Conservation (phyloP, 495 filamentous ascomycete genomes). For the Podospora comata region DNA sequence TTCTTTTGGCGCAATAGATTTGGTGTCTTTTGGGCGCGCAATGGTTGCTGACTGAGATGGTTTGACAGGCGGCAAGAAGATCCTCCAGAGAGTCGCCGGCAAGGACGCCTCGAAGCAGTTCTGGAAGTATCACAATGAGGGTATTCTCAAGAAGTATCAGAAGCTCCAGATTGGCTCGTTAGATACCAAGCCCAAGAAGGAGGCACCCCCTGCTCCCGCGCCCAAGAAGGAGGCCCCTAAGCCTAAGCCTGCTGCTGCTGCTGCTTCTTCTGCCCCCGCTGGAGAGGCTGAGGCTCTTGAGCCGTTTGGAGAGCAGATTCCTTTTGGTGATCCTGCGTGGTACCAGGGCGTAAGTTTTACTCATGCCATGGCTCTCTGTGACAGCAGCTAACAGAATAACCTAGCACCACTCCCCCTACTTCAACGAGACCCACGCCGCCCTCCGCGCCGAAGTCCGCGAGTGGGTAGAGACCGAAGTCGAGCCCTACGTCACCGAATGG, state of each 20-base stretch:
- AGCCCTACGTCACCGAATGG: slow-evolving; percentile 93
- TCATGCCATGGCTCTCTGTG: neutral
- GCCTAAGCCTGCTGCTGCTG: slow-evolving; percentile 51
- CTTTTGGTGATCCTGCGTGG: slow-evolving; percentile 90
- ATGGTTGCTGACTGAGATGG: slow-evolving; percentile 16
- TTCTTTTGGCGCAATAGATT: neutral
- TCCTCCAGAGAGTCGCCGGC: slow-evolving; percentile 86
- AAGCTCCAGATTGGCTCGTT: slow-evolving; percentile 85
- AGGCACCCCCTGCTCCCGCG: slow-evolving; percentile 51
- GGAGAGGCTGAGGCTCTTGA: slow-evolving; percentile 70
- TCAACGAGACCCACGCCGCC: slow-evolving; percentile 86
- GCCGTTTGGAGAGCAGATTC: slow-evolving; percentile 79
- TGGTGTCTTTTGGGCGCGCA: neutral
- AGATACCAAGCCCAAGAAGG: slow-evolving; percentile 72
- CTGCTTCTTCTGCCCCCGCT: slow-evolving; percentile 47
- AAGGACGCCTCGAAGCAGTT: slow-evolving; percentile 98
- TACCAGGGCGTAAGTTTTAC: slow-evolving; percentile 79
- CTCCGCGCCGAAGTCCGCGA: slow-evolving; percentile 84
- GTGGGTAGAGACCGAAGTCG: slow-evolving; percentile 88
- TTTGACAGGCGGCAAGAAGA: slow-evolving; percentile 85
- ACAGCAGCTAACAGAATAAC: neutral
- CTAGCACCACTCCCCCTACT: slow-evolving; percentile 95
- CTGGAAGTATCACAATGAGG: slow-evolving; percentile 98
- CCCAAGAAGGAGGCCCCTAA: slow-evolving; percentile 42
- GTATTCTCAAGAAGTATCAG: slow-evolving; percentile 95